Percentiles rank a stretch among this genome's conserved stretches.
Evolutionary conservation across 2,329 filamentous ascomycete species (phyloP).

Genomic region (Alternaria triticimaculans): DNA sequence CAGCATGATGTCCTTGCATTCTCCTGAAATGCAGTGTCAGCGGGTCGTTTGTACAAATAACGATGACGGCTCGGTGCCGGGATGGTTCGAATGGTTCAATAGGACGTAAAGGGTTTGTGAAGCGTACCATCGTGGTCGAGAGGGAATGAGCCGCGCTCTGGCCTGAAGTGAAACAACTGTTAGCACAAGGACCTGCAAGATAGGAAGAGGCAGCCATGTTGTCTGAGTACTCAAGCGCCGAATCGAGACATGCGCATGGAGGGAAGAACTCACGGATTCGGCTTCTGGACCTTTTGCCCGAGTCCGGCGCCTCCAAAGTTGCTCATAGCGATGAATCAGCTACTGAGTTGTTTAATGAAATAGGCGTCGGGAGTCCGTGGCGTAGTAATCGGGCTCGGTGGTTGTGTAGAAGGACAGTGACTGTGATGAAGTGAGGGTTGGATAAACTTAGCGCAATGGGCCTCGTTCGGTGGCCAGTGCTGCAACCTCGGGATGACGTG

Average conservation of each 20-base stretch:
- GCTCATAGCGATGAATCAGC: conserved; percentile 57
- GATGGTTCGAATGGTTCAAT: background rate
- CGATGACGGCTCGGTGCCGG: background rate
- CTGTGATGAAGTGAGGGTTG: conserved; percentile 32
- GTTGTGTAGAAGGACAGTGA: background rate
- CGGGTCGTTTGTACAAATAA: no score
- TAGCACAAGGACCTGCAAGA: background rate
- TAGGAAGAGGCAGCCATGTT: background rate
- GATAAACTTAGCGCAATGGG: conserved; percentile 28
- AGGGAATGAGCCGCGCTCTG: conserved; percentile 93
- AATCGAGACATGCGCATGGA: background rate
- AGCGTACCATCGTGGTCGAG: conserved; percentile 83
- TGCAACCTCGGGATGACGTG: conserved; percentile 28
- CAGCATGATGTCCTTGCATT: conserved; percentile 90
- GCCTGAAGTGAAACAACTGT: conserved; percentile 58
- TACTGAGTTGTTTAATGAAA: rapidly evolving
- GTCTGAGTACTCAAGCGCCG: background rate
- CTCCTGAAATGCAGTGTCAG: conserved; percentile 63
- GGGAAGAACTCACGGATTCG: conserved; percentile 66
- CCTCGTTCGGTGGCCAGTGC: conserved; percentile 23
- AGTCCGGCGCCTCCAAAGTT: conserved; percentile 75
- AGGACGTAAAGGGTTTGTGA: background rate
- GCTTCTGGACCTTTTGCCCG: conserved; percentile 68
- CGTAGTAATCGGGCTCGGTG: conserved; percentile 1
- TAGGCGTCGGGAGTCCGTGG: background rate